Evolutionary conservation across 2,329 filamentous ascomycete species (phyloP), one percentile per base, ranked within the genome.

Genomic region (Aureobasidium sp.): DNA sequence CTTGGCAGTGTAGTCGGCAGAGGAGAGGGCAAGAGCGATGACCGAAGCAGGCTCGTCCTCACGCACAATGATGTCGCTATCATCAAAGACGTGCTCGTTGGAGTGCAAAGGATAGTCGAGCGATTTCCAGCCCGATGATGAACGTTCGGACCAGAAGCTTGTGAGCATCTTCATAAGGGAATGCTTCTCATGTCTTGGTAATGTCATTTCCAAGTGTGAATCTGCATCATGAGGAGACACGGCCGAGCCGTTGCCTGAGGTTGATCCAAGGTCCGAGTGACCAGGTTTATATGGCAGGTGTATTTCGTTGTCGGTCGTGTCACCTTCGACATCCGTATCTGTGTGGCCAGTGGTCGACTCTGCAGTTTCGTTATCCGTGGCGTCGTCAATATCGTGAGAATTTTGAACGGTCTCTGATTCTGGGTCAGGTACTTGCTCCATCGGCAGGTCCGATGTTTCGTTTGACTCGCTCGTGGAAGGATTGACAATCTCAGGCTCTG

Each of bases 71-170:
- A 99, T 92, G 72, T 99, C 91, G 9, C 91, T 96, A 75, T 99
- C 92, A 59, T 91, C 89, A 76, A 97, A 97, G 52, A 99, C 92
- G 73, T 99, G 94, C 72, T 99, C 94, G 16, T 87, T 90, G 49
- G 88, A 69, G 25, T 76, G 73, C 45, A 97, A 83, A 3, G 95
- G 95, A 69, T 99, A 99, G 60, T 99, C 94, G 25, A 99, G 82
- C 27, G 88, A 85, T 6, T 88, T 83, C 94, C 94, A 99, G 41
- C 93, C 92, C 73, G 91, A 97, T 29, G 95, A 91, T 52, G 94
- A 97, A 59, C 94, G 86, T 75, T 99, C 95, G 2, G 94, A 95
- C 94, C 94, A 99, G 74, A 99, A 99, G 69, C 93, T 97, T 16
- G 91, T 94, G 49, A 99, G 81, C 78, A 97, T 91, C 71, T 95